Percentiles rank a stretch among this genome's conserved stretches.
These are phyloP conservation scores for Rhexocercosporidium sp. DNA, from an alignment of 2,329 filamentous ascomycete genomes.

Conservation along the genomic window DNA sequence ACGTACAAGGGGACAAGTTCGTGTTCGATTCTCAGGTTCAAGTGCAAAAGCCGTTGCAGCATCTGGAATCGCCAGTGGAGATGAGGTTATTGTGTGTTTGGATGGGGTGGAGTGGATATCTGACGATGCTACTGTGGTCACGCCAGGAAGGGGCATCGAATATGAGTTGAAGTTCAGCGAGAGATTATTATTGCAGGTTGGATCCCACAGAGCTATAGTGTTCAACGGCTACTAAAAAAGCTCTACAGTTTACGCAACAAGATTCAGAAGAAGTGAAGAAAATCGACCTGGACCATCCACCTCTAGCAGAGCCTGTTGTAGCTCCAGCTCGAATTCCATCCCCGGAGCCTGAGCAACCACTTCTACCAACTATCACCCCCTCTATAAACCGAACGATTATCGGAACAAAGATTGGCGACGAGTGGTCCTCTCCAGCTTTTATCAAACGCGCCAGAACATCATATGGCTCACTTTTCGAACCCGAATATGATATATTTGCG, in stretches of 20 bases:
- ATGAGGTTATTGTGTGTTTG: constrained; percentile 73
- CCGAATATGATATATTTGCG: constrained; percentile 66
- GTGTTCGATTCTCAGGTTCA: constrained; percentile 73
- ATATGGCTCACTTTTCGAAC: constrained; percentile 69
- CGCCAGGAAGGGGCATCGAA: constrained; percentile 57
- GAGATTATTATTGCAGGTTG: constrained; percentile 55
- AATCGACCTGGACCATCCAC: constrained; percentile 58
- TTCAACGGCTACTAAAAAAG: constrained; percentile 26
- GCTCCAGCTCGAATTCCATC: constrained; percentile 29
- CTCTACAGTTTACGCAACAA: constrained; percentile 51
- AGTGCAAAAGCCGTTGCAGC: constrained; percentile 73
- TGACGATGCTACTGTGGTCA: constrained; percentile 43
- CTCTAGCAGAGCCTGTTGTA: constrained; percentile 29
- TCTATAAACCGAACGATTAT: constrained; percentile 44
- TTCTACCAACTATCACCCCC: constrained; percentile 29
- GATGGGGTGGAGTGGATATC: constrained; percentile 67
- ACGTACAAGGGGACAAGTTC: constrained; percentile 77
- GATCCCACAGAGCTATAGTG: constrained; percentile 11
- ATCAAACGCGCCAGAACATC: constrained; percentile 73
- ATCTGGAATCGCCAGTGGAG: constrained; percentile 76
- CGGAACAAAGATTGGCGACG: constrained; percentile 48
- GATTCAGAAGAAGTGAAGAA: constrained; percentile 54
- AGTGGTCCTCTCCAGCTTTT: constrained; percentile 82
- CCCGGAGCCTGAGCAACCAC: constrained; percentile 33
- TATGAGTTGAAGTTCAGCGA: constrained; percentile 64